A percentile compares a stretch with the other conserved stretches of the same genome.
phyloP scores from a whole-genome alignment of 164 flowering plant genomes.

The Magnolia kwangsiensis region DNA sequence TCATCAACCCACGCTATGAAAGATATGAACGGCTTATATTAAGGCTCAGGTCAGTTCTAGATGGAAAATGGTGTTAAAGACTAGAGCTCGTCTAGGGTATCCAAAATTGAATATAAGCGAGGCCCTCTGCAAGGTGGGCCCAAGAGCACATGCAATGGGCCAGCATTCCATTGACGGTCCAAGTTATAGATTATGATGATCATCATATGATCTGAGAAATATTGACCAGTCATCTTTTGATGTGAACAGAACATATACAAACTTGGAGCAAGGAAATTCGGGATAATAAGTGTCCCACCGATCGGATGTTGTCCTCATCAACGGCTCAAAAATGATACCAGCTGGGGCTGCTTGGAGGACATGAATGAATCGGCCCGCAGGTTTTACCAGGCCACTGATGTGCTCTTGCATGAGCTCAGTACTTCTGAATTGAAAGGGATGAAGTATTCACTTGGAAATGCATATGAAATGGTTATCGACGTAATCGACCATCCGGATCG shows the following conservation, averaged over 20 bases:
- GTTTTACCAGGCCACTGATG: slow-evolving; percentile 18
- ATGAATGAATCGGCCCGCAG: slow-evolving; percentile 27
- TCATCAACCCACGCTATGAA: too few species aligned
- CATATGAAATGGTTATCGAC: not conserved
- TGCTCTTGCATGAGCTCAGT: slow-evolving; percentile 32
- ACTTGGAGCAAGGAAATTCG: slow-evolving; percentile 54
- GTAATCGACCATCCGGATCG: slow-evolving; percentile 11
- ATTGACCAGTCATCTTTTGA: not conserved
- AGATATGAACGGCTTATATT: too few species aligned
- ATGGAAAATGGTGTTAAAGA: too few species aligned
- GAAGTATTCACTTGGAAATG: slow-evolving; percentile 49
- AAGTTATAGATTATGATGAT: too few species aligned
- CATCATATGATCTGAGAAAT: too few species aligned
- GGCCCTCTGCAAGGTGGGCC: too few species aligned
- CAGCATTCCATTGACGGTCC: too few species aligned
- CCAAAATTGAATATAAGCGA: too few species aligned
- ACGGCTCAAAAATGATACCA: slow-evolving; percentile 19
- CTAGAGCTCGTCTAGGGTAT: too few species aligned
- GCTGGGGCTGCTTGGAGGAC: slow-evolving; percentile 30
- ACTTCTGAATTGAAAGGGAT: slow-evolving; percentile 32
- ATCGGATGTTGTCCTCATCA: slow-evolving; percentile 51
- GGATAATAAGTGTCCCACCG: slow-evolving; percentile 41
- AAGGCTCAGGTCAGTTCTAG: too few species aligned
- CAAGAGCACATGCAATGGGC: too few species aligned
- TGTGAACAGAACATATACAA: slow-evolving; percentile 24